Evolutionary conservation across 805 yeast species (phyloP).

Genomic region (Saccharomycopsis javanensis): DNA sequence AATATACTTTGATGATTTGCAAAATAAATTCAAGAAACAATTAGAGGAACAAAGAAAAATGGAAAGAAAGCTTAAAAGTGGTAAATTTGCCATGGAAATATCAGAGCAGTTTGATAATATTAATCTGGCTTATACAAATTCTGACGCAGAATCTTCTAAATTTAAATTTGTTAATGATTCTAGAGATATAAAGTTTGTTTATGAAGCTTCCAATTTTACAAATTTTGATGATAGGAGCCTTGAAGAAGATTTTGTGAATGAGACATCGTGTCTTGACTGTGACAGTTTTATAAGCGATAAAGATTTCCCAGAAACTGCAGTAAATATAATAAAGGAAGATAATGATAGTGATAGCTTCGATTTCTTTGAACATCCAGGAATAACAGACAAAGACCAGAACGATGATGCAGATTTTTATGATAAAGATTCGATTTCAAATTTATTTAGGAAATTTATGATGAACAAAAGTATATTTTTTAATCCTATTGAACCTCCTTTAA

Average conservation of each 20-base stretch:
- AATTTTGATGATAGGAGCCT: not conserved
- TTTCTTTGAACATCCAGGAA: constrained; percentile 10
- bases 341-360: not conserved
- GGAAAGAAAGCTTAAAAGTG: constrained; percentile 47
- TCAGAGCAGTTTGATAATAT: not conserved
- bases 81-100: not conserved
- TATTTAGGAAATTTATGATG: constrained; percentile 90
- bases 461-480: constrained; percentile 95
- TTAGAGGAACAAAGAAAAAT: constrained; percentile 79
- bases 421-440: constrained; percentile 65
- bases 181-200: not conserved
- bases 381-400: constrained; percentile 16
- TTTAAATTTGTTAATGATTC: not conserved
- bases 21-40: constrained; percentile 69
- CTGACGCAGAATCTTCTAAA: not conserved
- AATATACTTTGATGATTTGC: constrained; percentile 59
- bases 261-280: not conserved
- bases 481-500: constrained; percentile 74
- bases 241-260: not conserved
- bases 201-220: not conserved
- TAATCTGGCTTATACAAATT: not conserved
- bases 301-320: not conserved
- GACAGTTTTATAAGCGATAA: not conserved
- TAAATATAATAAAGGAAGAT: not conserved
- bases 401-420: constrained; percentile 39